Base-by-base conservation (phyloP, 2,329 filamentous ascomycete species). In the Gaeumannomyces sp. region DNA sequence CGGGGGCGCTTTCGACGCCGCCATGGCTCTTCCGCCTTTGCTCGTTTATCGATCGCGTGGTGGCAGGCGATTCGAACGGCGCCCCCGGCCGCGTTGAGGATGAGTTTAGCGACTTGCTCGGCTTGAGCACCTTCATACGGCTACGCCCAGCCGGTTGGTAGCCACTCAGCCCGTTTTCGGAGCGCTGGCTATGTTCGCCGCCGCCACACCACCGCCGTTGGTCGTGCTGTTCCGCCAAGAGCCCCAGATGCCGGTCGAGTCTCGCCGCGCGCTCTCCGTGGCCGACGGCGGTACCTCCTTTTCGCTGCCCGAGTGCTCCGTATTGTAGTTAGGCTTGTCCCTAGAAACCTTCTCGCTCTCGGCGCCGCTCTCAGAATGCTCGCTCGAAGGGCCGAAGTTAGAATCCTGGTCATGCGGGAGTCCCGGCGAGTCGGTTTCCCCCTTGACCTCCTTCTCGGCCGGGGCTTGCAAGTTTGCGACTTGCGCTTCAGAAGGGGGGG, bases 41-140 rank as follows among this genome's bases (percentile, higher is more conserved):
- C 65, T 87, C 84, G 13, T 75, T 76, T 31, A 76, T 79, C 10
- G 77, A 74, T 66, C 81, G 80, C n/a, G 78, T 70, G 4, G 81
- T 72, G 5, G 80, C 76, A 8, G 56, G 31, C 28, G 81, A 77
- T 67, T 89, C 86, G 65, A 85, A 85, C 2, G 82, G 74, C 1
- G 80, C 71, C 0, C 82, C 82, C 0, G 81, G 81, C 66, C 80
- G 80, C 1, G 78, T 77, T 14, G 82, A 81, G 1, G 78, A 78
- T 0, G 88, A 84, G 45, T 27, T 19, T 4, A 78, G 77, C 7
- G 88, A 81, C 74, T 92, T 95, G 65, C 83, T 84, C 1, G 94
- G 88, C 72, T 93, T 92, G 63, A 98, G 81, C 1, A 97, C 89
- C 79, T 97, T 98, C 90, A 98, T 98, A 62, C 90, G 85, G 22